Conservation (phyloP, 208 protist species). For the Histomonas meleagridis region DNA sequence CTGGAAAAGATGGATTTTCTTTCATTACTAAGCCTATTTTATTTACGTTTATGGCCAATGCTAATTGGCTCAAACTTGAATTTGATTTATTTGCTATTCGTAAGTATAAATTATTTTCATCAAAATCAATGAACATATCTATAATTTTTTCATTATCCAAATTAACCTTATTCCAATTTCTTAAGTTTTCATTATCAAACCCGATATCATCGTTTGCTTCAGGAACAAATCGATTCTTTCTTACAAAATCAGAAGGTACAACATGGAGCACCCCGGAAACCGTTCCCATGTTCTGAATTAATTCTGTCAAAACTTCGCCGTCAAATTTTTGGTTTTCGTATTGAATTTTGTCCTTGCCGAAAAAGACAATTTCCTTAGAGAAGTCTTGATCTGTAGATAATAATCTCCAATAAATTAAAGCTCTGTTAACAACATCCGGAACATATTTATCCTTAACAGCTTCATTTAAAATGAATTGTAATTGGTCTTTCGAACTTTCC, state of each 20-base stretch:
- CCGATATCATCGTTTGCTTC: neutral
- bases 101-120: neutral
- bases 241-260: neutral
- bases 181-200: neutral
- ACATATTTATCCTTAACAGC: neutral
- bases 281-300: neutral
- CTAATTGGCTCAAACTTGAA: neutral
- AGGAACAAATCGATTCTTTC: neutral
- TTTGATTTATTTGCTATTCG: neutral
- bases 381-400: neutral
- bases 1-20: neutral
- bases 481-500: neutral
- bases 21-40: neutral
- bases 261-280: neutral
- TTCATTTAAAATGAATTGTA: neutral
- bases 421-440: neutral
- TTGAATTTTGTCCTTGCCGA: neutral
- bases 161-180: neutral
- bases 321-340: neutral
- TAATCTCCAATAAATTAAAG: neutral
- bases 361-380: neutral
- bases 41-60: neutral
- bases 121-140: neutral
- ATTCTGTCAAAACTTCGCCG: neutral
- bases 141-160: neutral